Percentiles rank a stretch among this genome's conserved stretches.
These are phyloP conservation scores for Lippia alba DNA, from an alignment of 305 asterid genomes.

Conservation along the genomic window DNA sequence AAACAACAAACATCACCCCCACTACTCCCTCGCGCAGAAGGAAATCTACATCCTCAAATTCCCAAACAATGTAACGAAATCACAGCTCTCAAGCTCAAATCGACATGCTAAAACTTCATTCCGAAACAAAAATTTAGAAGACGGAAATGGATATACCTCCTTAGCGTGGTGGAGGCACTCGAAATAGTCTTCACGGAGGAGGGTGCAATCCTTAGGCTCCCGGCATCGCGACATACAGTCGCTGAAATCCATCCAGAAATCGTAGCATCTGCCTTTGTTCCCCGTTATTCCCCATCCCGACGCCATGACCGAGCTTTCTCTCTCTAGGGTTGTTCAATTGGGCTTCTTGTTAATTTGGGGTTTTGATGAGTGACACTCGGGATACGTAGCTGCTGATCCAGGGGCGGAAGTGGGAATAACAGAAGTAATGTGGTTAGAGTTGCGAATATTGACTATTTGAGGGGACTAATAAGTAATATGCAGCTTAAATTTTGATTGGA, in stretches of 20 bases:
- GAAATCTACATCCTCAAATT: conserved; percentile 3
- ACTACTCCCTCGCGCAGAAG: neutral
- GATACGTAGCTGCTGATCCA: conserved; percentile 2
- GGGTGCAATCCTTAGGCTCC: conserved; percentile 86
- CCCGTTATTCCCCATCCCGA: conserved; percentile 99
- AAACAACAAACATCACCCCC: conserved; percentile 15
- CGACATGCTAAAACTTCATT: neutral
- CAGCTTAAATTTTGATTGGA: too few species aligned
- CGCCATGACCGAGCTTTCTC: conserved; percentile 62
- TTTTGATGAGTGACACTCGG: neutral
- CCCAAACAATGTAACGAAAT: neutral
- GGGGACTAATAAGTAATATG: too few species aligned
- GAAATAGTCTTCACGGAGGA: conserved; percentile 93
- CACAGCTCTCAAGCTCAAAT: conserved; percentile 6
- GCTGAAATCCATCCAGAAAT: conserved; percentile 97
- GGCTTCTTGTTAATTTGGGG: conserved; percentile 30
- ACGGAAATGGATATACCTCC: conserved; percentile 58
- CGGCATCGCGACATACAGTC: conserved; percentile 95
- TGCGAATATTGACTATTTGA: neutral
- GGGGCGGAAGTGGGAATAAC: conserved; percentile 22
- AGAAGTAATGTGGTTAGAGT: neutral
- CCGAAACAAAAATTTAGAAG: neutral
- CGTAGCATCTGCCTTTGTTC: conserved; percentile 94
- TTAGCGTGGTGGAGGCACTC: conserved; percentile 98
- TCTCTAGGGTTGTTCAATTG: conserved; percentile 40